phyloP scores from a whole-genome alignment of 2,329 filamentous ascomycete species.

The Knufia fluminis region DNA sequence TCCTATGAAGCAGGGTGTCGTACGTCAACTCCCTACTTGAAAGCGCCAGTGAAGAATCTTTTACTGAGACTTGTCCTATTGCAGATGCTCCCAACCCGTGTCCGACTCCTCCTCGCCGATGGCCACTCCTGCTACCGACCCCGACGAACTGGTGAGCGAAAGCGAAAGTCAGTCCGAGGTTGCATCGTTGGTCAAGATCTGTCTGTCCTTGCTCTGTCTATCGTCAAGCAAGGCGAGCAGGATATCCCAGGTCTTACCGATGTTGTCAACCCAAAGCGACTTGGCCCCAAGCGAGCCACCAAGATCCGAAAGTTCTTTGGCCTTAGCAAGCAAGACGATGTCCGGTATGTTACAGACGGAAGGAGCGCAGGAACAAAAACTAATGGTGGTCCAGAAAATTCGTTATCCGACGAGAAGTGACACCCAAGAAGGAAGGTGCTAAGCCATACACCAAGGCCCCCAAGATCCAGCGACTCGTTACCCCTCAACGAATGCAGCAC shows the following conservation, averaged over 20 bases:
- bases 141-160: conserved; percentile 95
- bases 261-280: conserved; percentile 95
- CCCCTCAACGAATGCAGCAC: conserved; percentile 99
- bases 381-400: conserved; percentile 81
- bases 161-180: conserved; percentile 97
- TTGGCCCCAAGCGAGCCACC: conserved; percentile 98
- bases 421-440: conserved; percentile 95
- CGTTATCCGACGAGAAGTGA: conserved; percentile 97
- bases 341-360: conserved; percentile 56
- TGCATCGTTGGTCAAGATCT: conserved; percentile 97
- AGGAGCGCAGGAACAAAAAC: conserved; percentile 16
- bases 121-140: conserved; percentile 99
- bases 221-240: conserved; percentile 95
- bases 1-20: conserved; percentile 99
- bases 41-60: conserved; percentile 21
- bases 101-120: conserved; percentile 87
- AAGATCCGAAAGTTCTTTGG: conserved; percentile 99
- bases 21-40: conserved; percentile 31
- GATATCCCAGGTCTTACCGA: conserved; percentile 97
- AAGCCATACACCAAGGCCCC: conserved; percentile 99
- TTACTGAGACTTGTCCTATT: conserved; percentile 24
- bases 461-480: conserved; percentile 99
- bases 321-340: conserved; percentile 99
- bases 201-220: conserved; percentile 82
- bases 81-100: conserved; percentile 89